Base-by-base conservation (phyloP, 2,329 filamentous ascomycete genomes). In the Penicillium expansum region DNA sequence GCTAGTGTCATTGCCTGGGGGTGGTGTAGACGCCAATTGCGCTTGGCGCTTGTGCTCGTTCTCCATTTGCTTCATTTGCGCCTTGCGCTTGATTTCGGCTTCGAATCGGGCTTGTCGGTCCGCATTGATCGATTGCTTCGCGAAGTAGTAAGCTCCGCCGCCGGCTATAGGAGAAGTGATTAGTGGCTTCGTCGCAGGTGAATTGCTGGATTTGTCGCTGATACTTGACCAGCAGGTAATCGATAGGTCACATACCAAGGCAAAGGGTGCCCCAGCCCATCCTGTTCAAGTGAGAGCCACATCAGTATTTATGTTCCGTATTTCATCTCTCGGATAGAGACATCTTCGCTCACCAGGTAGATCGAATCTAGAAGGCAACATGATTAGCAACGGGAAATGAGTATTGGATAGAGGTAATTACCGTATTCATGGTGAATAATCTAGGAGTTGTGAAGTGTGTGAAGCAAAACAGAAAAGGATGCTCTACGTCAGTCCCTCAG, bases 141-240 rank as follows among this genome's bases (percentile, higher is more conserved):
- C 94, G 74, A 97, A 96, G 80, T 90, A 92, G 82, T 97, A 99
- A 69, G 93, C 92, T 62, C 88, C 90, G 63, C 86, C 94, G 71
- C 93, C 94, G 65, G 92, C 91, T 92, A 70, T 2, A 48, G 24
- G 44, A 9, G 48, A 37, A 35, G 22, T 48, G 53, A 48, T 64
- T 50, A 58, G 51, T 57, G 14, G 33, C 18, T 30, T 33, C 4
- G 16, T 39, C 4, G 3, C 18, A 11, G 13, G 2, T 4, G 16
- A 30, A n/a, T 20, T 20, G 3, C 14, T 24, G 13, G 13, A 22
- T 18, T 32, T 18, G 29, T 11, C 16, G 16, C 42, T 20, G 30
- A 41, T 30, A 1, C 5, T 16, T 50, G 30, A 13, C 11, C 29
- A 33, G 37, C 9, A 14, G 11, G 5, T 7, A 20, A 56, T 52